Evolutionary conservation across 257 asterid species (phyloP), one percentile per base, ranked within the genome.

Genomic region (Salvia miltiorrhiza): DNA sequence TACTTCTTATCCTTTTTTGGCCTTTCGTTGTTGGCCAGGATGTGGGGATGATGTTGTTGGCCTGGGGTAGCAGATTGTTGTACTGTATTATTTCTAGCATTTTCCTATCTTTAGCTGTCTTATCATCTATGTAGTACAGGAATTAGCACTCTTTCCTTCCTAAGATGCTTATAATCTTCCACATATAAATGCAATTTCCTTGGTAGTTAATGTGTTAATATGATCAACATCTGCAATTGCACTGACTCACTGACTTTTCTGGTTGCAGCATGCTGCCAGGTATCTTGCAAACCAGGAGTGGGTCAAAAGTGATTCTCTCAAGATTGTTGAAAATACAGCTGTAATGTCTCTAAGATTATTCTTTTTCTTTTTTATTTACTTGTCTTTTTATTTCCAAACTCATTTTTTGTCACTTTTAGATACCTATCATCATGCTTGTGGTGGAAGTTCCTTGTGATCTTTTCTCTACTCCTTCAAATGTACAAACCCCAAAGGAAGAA

Each of bases 291-390:
- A 94, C 77, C 97, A 89, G 89, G 99, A 94, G 81, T 94, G 99
- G 99, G 99, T 94, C 77, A 94, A 94, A 85, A 94, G 93, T 79
- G 99, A 94, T 81, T 94, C 99, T 74, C 99, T 94, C 88, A 94
- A 94, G 94, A 91, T 94, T 75, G 99, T 94, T 74, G 99, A 94
- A 86, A 94, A 94, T 82, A 94, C 99, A 61, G 99, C 99, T 79
- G 99, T 94, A 94, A 84, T 75, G 69, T 79, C 79, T 69, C 86
- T 79, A 9, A 20, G 56, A 59, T 43, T 10, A 20, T 20, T 50
- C 10, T 9, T 9, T 52, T 9, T 52, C 2, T 33, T 68, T 62
- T 58, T 69, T 73, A 33, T 24, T 9, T 56, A 12, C 17, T 30
- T 49, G 37, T 73, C 69, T 69, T 67, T n/a, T 13, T 60, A 43